Percentiles rank a stretch among this genome's conserved stretches.
Evolutionary conservation across 768 basidiomycete species (phyloP).

Genomic region (Cytidiella melzeri): DNA sequence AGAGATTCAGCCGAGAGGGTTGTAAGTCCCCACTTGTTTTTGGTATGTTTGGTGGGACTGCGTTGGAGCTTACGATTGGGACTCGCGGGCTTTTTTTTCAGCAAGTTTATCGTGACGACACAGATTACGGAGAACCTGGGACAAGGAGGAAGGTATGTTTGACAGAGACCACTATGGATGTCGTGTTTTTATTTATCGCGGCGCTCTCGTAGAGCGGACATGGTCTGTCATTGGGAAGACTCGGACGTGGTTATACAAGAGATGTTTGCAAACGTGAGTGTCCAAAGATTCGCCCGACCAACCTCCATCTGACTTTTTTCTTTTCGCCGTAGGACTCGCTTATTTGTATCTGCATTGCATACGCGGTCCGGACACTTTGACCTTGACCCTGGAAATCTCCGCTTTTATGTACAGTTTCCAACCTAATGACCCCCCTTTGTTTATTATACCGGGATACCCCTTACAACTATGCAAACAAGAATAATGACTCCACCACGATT

Average conservation of each 20-base stretch:
- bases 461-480: no score
- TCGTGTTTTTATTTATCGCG: no score
- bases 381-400: neutral
- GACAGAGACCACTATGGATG: no score
- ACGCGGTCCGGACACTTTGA: slow-evolving; percentile 47
- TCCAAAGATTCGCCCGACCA: neutral
- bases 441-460: no score
- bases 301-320: neutral
- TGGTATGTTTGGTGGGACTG: neutral
- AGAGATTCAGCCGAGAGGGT: slow-evolving; percentile 76
- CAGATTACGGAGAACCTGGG: slow-evolving; percentile 82
- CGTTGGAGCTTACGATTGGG: no score
- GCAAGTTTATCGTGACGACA: slow-evolving; percentile 84
- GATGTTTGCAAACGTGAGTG: slow-evolving; percentile 68
- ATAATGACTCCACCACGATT: no score
- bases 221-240: slow-evolving; percentile 87
- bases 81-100: slow-evolving; percentile 25
- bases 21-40: slow-evolving; percentile 45
- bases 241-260: slow-evolving; percentile 73
- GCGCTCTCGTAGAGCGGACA: slow-evolving; percentile 73
- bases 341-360: slow-evolving; percentile 60
- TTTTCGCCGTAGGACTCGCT: slow-evolving; percentile 52
- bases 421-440: no score
- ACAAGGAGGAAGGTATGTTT: slow-evolving; percentile 74
- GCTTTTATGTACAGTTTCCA: neutral